phyloP scores from a whole-genome alignment of 2,329 filamentous ascomycete species.

The Sporothrix brunneoviolacea region DNA sequence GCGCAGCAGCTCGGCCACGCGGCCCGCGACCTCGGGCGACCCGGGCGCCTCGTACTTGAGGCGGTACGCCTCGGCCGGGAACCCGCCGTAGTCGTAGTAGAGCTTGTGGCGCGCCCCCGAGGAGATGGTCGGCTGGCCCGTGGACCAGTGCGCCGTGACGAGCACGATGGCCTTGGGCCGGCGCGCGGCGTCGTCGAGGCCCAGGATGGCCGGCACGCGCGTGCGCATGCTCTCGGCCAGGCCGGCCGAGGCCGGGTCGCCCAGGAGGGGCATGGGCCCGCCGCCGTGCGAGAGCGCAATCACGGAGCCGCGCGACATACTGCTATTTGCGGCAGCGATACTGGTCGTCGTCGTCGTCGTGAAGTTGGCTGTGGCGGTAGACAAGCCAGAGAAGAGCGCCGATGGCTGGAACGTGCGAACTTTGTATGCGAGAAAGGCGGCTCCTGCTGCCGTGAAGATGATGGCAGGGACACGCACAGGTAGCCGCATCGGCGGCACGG shows the following conservation, averaged over 20 bases:
- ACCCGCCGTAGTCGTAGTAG: slow-evolving; percentile 52
- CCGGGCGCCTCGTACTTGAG: slow-evolving; percentile 52
- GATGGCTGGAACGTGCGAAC: neutral
- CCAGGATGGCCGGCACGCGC: slow-evolving; percentile 48
- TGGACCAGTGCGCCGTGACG: slow-evolving; percentile 54
- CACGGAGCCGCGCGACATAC: slow-evolving; percentile 38
- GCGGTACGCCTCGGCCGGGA: slow-evolving; percentile 48
- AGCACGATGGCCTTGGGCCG: slow-evolving; percentile 41
- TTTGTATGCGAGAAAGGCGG: slow-evolving; percentile 14
- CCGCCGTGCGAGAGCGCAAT: slow-evolving; percentile 46
- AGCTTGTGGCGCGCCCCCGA: slow-evolving; percentile 40
- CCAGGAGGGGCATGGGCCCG: slow-evolving; percentile 52
- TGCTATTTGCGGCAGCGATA: neutral
- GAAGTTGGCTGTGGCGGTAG: neutral
- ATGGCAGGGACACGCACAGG: slow-evolving; percentile 12
- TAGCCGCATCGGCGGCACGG: slow-evolving; percentile 17
- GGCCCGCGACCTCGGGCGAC: slow-evolving; percentile 44
- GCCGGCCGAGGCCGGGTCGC: slow-evolving; percentile 44
- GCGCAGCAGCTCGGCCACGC: slow-evolving; percentile 40
- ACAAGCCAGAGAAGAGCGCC: neutral
- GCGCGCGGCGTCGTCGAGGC: slow-evolving; percentile 43
- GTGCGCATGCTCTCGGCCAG: slow-evolving; percentile 47
- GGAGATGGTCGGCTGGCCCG: slow-evolving; percentile 42
- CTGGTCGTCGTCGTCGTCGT: neutral
- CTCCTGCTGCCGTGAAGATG: slow-evolving; percentile 16